These are phyloP conservation scores for Lonicera japonica DNA, from an alignment of 129 eudicot genomes.

Conservation along the genomic window DNA sequence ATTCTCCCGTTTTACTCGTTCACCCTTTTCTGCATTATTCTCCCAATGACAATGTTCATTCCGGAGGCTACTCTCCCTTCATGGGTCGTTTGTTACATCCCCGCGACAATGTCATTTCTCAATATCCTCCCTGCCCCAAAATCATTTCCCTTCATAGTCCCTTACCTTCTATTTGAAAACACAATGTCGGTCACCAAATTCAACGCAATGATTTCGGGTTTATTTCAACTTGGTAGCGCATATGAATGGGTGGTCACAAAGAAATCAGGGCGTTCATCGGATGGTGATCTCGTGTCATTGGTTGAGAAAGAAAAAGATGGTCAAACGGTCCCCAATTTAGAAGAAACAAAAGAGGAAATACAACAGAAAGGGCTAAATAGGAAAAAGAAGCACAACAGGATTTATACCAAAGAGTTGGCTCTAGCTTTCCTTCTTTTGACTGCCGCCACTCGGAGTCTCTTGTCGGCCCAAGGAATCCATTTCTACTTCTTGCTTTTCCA, in stretches of 20 bases:
- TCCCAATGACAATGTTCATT: slow-evolving; percentile 96
- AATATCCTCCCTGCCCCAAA: slow-evolving; percentile 90
- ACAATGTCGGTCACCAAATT: slow-evolving; percentile 96
- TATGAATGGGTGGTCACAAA: slow-evolving; percentile 96
- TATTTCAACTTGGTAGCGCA: slow-evolving; percentile 88
- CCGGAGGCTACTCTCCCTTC: slow-evolving; percentile 93
- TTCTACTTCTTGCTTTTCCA: slow-evolving; percentile 93
- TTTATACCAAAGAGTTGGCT: slow-evolving; percentile 75
- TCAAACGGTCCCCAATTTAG: slow-evolving; percentile 45
- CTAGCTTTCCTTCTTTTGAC: slow-evolving; percentile 80
- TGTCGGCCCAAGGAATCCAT: slow-evolving; percentile 95
- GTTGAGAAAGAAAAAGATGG: slow-evolving; percentile 36
- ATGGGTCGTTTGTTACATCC: slow-evolving; percentile 89
- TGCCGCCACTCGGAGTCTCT: slow-evolving; percentile 74
- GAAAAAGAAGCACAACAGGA: slow-evolving; percentile 62
- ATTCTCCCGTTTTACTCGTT: slow-evolving; percentile 85
- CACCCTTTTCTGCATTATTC: slow-evolving; percentile 85
- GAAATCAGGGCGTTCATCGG: slow-evolving; percentile 93
- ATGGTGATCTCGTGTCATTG: slow-evolving; percentile 63
- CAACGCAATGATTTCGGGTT: slow-evolving; percentile 95
- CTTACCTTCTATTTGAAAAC: slow-evolving; percentile 86
- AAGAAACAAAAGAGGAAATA: slow-evolving; percentile 38
- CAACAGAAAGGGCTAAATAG: slow-evolving; percentile 21
- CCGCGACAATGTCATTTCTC: slow-evolving; percentile 78
- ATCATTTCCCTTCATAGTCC: slow-evolving; percentile 86